Evolutionary conservation across 805 yeast species (phyloP).

Genomic region (Priceomyces fermenticarens): DNA sequence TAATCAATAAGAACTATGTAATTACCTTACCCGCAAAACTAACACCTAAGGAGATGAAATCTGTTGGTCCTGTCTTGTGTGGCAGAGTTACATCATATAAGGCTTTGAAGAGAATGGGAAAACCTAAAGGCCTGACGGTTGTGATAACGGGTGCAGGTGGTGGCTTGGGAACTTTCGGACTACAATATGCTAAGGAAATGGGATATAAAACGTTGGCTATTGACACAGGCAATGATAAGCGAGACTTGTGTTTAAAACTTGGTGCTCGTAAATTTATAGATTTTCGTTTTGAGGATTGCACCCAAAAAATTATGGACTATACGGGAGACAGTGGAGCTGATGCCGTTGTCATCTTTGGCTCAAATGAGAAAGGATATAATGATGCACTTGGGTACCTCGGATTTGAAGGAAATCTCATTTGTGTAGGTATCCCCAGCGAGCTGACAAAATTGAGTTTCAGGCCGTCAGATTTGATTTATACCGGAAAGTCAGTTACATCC

Average conservation of each 20-base stretch:
- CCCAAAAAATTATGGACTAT: conserved; percentile 49
- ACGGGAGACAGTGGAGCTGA: conserved; percentile 70
- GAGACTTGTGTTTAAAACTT: conserved; percentile 45
- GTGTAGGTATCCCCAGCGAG: conserved; percentile 75
- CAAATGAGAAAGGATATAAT: conserved; percentile 62
- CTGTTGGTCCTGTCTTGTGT: conserved; percentile 78
- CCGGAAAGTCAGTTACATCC: conserved; percentile 68
- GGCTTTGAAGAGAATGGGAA: conserved; percentile 76
- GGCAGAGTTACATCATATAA: conserved; percentile 92
- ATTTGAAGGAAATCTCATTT: conserved; percentile 28
- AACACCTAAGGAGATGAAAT: conserved; percentile 66
- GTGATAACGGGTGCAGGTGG: conserved; percentile 79
- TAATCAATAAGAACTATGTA: conserved; percentile 61
- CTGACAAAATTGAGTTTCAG: conserved; percentile 61
- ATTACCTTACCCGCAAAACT: conserved; percentile 81
- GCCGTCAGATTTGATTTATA: conserved; percentile 71
- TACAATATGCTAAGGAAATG: conserved; percentile 76
- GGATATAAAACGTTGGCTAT: conserved; percentile 68
- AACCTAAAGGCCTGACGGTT: conserved; percentile 69
- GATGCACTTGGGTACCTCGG: conserved; percentile 51
- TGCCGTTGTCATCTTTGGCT: conserved; percentile 72
- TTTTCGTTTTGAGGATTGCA: conserved; percentile 53
- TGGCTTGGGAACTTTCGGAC: conserved; percentile 71
- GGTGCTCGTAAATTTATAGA: conserved; percentile 68
- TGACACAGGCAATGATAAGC: conserved; percentile 67